Base-by-base conservation (phyloP, 2,329 filamentous ascomycete species). In the Thermoascus crustaceus region DNA sequence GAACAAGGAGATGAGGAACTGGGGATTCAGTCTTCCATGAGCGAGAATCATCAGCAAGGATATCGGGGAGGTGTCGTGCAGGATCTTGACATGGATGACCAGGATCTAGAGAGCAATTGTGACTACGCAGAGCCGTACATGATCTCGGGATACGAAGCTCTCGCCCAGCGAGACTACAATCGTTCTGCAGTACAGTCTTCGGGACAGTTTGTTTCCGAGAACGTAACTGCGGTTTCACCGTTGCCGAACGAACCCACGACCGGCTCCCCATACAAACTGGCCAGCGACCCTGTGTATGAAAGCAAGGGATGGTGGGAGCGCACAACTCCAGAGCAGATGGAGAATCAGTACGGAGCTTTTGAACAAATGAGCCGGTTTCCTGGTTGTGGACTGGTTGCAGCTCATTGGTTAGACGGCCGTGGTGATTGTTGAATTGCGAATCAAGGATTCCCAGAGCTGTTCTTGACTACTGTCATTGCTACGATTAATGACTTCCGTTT, bases 51-150 rank as follows among this genome's bases (percentile, higher is more conserved):
- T n/a, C n/a, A n/a, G n/a, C n/a, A n/a, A n/a, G n/a, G n/a, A n/a
- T n/a, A n/a, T n/a, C n/a, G n/a, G n/a, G n/a, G n/a, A n/a, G n/a
- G n/a, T n/a, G n/a, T 82, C 0, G 73, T 69, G 26, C 70, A 2
- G 63, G 68, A 5, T 25, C 33, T 19, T 27, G 29, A 5, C 30
- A 79, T 44, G 24, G 24, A 45, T 14, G 38, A 43, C 33, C 39
- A 25, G 7, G 42, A 54, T 8, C n/a, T n/a, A n/a, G n/a, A n/a
- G n/a, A n/a, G n/a, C n/a, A 33, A 48, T 46, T 13, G 62, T 51
- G 43, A 58, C 30, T 69, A 75, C 41, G 76, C 75, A 24, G 85
- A 93, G 59, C 86, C 86, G 0, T 94, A 94, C 60, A 93, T 94
- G 75, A 60, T 75, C 31, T 80, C 77, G 5, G 87, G 87, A 9